Base-by-base conservation (phyloP, 129 eudicot genomes). In the Cynara cardunculus region DNA sequence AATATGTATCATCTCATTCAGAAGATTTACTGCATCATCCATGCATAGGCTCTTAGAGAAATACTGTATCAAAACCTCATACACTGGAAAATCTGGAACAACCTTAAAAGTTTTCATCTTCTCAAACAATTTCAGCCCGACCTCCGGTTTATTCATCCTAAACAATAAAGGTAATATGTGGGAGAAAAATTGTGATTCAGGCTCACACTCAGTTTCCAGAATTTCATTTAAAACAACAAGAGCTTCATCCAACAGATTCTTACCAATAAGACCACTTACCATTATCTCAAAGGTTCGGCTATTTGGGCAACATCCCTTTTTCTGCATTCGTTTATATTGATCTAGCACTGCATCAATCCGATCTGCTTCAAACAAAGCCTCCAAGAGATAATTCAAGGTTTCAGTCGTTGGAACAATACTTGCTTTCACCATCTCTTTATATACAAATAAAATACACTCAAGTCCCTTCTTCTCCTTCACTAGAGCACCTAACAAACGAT, bases 401-500 rank as follows among this genome's bases (percentile, higher is more conserved):
- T 91, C 94, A 49, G 84, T 75, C 19, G 75, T 86, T 14, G 97
- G 98, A 71, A 73, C 27, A 68, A 80, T 70, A 53, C 91, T 87
- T 9, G 89, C 80, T 80, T 93, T 93, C 87, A 88, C 96, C 94
- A 93, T 91, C 75, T 91, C 98, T 80, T 93, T 93, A 66, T 93
- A 93, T 27, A 93, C 92, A 80, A 89, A 93, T 64, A 93, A 80
- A 56, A 91, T 84, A 76, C 83, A 85, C 72, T 87, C 82, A 68
- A 93, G 80, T 73, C 84, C 92, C 24, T 71, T 85, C 70, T 86
- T 85, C 16, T 21, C 94, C 84, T 85, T 86, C 56, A 93, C 89
- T 34, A 93, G 89, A 41, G 87, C 89, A 83, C 89, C 83, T 86
- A 91, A 78, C 73, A 93, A 80, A 9, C 26, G 74, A 87, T 93